phyloP scores from a whole-genome alignment of 2,329 filamentous ascomycete genomes.

The Cladosporium sp. region DNA sequence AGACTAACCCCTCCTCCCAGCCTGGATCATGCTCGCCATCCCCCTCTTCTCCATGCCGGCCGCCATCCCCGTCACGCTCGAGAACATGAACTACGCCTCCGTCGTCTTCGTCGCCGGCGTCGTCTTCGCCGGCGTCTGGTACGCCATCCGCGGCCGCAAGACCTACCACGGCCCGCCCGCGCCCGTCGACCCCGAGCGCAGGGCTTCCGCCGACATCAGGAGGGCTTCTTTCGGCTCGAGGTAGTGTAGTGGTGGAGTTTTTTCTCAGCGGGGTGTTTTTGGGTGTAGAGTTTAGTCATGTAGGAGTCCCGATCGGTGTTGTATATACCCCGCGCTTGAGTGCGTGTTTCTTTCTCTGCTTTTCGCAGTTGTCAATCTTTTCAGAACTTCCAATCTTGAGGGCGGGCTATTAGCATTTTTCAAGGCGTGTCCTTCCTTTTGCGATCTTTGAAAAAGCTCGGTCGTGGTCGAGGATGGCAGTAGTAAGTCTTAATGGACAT shows the following conservation, averaged over 20 bases:
- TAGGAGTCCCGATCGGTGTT: neutral
- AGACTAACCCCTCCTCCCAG: constrained; percentile 29
- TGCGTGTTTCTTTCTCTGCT: no score
- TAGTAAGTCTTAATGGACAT: no score
- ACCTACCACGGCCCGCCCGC: constrained; percentile 56
- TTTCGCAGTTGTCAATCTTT: neutral
- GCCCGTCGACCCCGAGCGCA: neutral
- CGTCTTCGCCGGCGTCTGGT: constrained; percentile 58
- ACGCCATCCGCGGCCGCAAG: constrained; percentile 62
- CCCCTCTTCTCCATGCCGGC: constrained; percentile 66
- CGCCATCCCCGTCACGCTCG: constrained; percentile 51
- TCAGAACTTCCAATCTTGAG: neutral
- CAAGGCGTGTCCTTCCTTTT: no score
- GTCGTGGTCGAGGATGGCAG: no score
- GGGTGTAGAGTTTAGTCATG: neutral
- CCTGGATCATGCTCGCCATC: constrained; percentile 62
- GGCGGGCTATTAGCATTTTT: neutral
- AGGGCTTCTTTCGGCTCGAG: neutral
- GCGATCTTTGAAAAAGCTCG: no score
- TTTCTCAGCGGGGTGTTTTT: neutral
- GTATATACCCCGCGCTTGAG: neutral
- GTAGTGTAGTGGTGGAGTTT: neutral
- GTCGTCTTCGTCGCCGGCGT: constrained; percentile 66
- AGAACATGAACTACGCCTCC: constrained; percentile 65
- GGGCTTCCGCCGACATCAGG: neutral